These are phyloP conservation scores for Vitis riparia DNA, from an alignment of 164 flowering plant species.

Conservation along the genomic window DNA sequence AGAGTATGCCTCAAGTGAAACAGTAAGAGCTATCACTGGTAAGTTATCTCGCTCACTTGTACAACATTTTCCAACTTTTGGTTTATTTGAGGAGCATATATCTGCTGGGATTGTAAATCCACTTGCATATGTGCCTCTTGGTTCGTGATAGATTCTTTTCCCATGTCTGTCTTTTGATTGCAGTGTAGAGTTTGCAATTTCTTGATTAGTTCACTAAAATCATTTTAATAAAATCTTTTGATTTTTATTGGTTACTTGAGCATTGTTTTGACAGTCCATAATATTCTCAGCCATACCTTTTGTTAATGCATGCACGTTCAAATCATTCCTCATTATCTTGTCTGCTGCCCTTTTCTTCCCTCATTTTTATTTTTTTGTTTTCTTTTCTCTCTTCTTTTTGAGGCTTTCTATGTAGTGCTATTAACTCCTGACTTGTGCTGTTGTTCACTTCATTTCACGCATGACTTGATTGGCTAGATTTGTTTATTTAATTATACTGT, in stretches of 20 bases:
- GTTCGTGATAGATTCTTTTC: not conserved
- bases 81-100: not conserved
- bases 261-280: not conserved
- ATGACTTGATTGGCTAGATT: too few species aligned
- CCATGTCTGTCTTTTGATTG: not conserved
- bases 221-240: not conserved
- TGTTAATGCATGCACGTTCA: not conserved
- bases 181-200: not conserved
- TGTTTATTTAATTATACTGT: too few species aligned
- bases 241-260: not conserved
- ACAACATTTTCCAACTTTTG: not conserved
- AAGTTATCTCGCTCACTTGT: slow-evolving; percentile 11
- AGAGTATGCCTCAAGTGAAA: slow-evolving; percentile 97
- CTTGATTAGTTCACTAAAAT: too few species aligned
- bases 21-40: slow-evolving; percentile 97
- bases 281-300: not conserved
- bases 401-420: too few species aligned
- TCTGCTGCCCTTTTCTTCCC: too few species aligned
- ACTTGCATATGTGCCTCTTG: not conserved
- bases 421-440: too few species aligned
- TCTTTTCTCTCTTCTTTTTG: too few species aligned
- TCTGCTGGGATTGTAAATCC: not conserved
- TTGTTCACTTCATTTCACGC: too few species aligned
- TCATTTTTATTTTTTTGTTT: too few species aligned
- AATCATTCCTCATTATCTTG: not conserved